Conservation (phyloP, 192 early-diverging fungal species). For the Coemansia umbellata region DNA sequence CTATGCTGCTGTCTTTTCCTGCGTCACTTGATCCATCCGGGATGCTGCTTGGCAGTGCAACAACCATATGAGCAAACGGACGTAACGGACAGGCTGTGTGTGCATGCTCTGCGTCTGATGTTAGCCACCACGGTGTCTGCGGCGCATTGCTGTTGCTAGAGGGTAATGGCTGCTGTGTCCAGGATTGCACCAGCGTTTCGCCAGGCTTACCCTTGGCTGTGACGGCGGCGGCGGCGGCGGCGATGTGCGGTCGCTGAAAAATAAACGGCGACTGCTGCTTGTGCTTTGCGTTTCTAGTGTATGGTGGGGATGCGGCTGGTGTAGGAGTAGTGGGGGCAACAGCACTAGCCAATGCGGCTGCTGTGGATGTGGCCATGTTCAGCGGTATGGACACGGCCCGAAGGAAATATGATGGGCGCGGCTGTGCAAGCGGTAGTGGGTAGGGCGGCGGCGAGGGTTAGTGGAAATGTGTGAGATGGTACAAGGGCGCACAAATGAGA, state of each 20-base stretch:
- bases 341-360: background rate
- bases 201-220: background rate
- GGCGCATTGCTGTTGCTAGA: background rate
- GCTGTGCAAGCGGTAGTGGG: background rate
- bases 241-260: conserved; percentile 1
- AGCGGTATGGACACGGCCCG: background rate
- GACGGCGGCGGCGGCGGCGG: too few relatives aligned
- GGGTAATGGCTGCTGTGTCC: background rate
- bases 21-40: background rate
- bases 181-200: background rate
- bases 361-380: conserved; percentile 6
- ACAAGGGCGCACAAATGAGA: too few relatives aligned
- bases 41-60: conserved; percentile 12
- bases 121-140: conserved; percentile 39
- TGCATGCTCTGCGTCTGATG: conserved; percentile 41
- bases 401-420: background rate
- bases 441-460: background rate
- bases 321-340: background rate
- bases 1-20: background rate
- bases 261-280: background rate
- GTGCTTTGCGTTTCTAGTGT: too few relatives aligned
- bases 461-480: too few relatives aligned
- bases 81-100: conserved; percentile 48
- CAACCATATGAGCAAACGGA: conserved; percentile 51
- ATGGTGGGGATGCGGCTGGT: background rate